Base-by-base conservation (phyloP, 306 rosid species). In the Castanea sativa region DNA sequence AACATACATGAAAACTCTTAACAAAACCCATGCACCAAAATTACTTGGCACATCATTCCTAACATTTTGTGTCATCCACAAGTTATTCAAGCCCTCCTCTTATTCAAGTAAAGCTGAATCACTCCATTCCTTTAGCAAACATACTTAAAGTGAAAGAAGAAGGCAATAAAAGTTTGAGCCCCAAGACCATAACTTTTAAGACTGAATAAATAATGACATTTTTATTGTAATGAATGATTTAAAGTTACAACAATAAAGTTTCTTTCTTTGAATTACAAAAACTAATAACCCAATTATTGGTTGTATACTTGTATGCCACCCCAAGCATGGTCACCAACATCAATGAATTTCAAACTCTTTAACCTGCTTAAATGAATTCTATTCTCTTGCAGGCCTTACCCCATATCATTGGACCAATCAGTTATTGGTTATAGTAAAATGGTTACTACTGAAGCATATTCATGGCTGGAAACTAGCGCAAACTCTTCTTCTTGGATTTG, bases 401-500 rank as follows among this genome's bases (percentile, higher is more conserved):
- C 33, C 13, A 35, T 71, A 78, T 57, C 73, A 63, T 35, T 35
- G n/a, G 74, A 73, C 76, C 72, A 80, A 69, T 74, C 63, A 57
- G 41, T 73, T 30, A 65, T 30, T 75, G 15, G 68, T 70, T 74
- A 73, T 77, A 83, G 58, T 51, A 73, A 78, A 71, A 71, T 7
- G 45, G 53, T 71, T 38, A 58, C 43, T 23, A 77, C n/a, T 51
- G 63, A 43, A 76, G 61, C 74, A 68, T 68, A 71, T 49, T 13
- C 79, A 49, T 6, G 75, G 49, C 57, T 74, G 83, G 29, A 78
- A 82, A 77, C 87, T 87, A 90, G 78, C 81, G 53, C 76, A 81
- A 78, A 80, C 68, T 89, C 84, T 92, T 86, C 86, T 90, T 94
- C 91, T 86, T 92, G 18, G 87, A 79, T 56, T 75, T 85, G 84